Evolutionary conservation across 1,284 basidiomycete genomes (phyloP).

Genomic region (Cystobasidium slooffiae): DNA sequence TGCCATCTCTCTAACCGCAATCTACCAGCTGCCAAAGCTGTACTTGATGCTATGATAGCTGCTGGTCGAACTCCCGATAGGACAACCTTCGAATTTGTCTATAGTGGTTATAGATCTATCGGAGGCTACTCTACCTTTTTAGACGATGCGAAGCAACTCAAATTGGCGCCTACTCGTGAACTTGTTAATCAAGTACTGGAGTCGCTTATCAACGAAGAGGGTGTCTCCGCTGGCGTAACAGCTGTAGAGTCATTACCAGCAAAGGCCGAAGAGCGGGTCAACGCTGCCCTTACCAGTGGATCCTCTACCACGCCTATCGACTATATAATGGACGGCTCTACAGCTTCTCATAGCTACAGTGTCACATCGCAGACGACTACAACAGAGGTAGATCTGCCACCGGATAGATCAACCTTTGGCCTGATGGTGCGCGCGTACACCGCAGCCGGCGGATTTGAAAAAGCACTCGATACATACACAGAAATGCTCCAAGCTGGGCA

Average conservation of each 20-base stretch:
- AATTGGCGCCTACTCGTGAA: background rate
- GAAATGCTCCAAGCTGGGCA: conserved; percentile 16
- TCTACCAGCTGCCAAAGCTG: conserved; percentile 43
- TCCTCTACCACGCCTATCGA: too few relatives aligned
- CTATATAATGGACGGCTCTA: too few relatives aligned
- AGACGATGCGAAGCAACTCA: conserved; percentile 11
- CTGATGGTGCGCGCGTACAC: conserved; percentile 19
- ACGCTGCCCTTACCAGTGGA: background rate
- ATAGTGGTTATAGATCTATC: conserved; percentile 18
- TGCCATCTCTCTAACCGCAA: conserved; percentile 44
- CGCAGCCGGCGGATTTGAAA: conserved; percentile 16
- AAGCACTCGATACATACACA: conserved; percentile 30
- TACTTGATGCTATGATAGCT: conserved; percentile 22
- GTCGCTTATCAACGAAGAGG: conserved; percentile 5
- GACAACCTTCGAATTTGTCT: conserved; percentile 15
- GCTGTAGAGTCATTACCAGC: background rate
- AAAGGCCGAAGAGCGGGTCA: background rate
- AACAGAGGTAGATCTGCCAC: background rate
- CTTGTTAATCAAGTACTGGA: conserved; percentile 17
- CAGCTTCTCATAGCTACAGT: background rate
- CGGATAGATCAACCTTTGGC: conserved; percentile 9
- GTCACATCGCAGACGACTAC: background rate
- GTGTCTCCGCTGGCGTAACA: conserved; percentile 3
- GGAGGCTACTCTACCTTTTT: conserved; percentile 19
- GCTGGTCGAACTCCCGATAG: conserved; percentile 16